phyloP scores from a whole-genome alignment of 441 rosid species.

The Arabidopsis hybrid region DNA sequence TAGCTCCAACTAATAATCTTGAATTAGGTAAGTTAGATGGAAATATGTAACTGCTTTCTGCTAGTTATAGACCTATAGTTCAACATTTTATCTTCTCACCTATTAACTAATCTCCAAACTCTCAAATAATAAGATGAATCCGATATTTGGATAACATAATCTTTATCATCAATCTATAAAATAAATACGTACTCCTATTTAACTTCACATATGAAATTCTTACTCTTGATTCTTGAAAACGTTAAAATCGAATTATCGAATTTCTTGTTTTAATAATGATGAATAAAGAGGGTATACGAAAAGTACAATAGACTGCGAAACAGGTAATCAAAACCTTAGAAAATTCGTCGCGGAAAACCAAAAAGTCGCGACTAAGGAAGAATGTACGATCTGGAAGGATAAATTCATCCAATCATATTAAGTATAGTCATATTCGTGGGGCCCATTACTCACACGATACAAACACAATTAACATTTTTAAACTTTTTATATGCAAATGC shows the following conservation, averaged over 20 bases:
- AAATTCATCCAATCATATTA: constrained; percentile 28
- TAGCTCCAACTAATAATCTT: constrained; percentile 17
- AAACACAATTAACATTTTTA: constrained; percentile 20
- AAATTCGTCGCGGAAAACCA: neutral
- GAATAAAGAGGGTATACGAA: neutral
- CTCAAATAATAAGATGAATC: constrained; percentile 6
- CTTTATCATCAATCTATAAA: neutral
- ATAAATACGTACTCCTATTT: neutral
- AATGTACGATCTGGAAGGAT: constrained; percentile 11
- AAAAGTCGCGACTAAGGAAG: constrained; percentile 1
- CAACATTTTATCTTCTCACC: constrained; percentile 30
- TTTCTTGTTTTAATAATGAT: too few relatives aligned
- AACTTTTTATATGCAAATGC: neutral
- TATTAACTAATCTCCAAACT: constrained; percentile 19
- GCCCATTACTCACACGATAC: constrained; percentile 29
- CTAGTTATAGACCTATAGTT: constrained; percentile 25
- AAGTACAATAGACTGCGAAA: neutral
- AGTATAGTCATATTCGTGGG: constrained; percentile 22
- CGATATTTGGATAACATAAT: neutral
- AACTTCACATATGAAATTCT: neutral
- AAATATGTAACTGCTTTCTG: constrained; percentile 33
- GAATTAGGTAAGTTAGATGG: constrained; percentile 39
- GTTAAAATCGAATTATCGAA: too few relatives aligned
- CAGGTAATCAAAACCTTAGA: neutral
- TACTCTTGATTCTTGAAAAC: too few relatives aligned